phyloP scores from a whole-genome alignment of 1,284 basidiomycete species.

The Spongiforma sp. region DNA sequence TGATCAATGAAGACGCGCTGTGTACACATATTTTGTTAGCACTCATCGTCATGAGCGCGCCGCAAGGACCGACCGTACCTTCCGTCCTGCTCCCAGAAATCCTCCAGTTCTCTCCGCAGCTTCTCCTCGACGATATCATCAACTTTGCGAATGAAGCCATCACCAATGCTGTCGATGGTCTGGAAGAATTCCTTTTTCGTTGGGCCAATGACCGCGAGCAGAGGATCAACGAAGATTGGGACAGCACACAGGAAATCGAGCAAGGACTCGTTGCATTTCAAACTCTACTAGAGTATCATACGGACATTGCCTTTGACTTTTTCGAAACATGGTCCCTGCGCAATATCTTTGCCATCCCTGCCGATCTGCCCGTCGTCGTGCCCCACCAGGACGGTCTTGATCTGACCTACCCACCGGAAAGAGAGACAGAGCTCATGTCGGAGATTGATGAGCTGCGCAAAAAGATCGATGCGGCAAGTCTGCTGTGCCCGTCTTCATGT shows the following conservation, averaged over 20 bases:
- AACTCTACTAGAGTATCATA: constrained; percentile 77
- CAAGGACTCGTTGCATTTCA: constrained; percentile 79
- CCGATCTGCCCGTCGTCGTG: constrained; percentile 66
- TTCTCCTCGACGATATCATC: constrained; percentile 71
- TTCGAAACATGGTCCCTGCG: constrained; percentile 80
- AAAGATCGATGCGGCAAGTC: constrained; percentile 64
- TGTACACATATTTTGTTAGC: constrained; percentile 31
- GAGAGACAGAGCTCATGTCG: constrained; percentile 61
- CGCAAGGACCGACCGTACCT: constrained; percentile 41
- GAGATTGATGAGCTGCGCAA: constrained; percentile 64
- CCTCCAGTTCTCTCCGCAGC: constrained; percentile 69
- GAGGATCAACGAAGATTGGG: constrained; percentile 50
- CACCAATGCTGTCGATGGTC: constrained; percentile 71
- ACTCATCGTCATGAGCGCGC: constrained; percentile 30
- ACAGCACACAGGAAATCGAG: constrained; percentile 70
- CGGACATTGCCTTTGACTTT: constrained; percentile 81
- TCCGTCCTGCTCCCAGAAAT: constrained; percentile 66
- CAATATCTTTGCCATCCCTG: constrained; percentile 75
- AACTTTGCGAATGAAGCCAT: constrained; percentile 72
- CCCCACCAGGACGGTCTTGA: constrained; percentile 70
- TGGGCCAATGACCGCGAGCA: constrained; percentile 66
- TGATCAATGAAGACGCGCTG: constrained; percentile 37
- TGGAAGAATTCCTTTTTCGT: constrained; percentile 72
- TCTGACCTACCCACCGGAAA: constrained; percentile 52
- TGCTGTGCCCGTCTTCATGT: background rate